phyloP scores from a whole-genome alignment of 2,329 filamentous ascomycete species.

The Phyllosticta capitalensis region DNA sequence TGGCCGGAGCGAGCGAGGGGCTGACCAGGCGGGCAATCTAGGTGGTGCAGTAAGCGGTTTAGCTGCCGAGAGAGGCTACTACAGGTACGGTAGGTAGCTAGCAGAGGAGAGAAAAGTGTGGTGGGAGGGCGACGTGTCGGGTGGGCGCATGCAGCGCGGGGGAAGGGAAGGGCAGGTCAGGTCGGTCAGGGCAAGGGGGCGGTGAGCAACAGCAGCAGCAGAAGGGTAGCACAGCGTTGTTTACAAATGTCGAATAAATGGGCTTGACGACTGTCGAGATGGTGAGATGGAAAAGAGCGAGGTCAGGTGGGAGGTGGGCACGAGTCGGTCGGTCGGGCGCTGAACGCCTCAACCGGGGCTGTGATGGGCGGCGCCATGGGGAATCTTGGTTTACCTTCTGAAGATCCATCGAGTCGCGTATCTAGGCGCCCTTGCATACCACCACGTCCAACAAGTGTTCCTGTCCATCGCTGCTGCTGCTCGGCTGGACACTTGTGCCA shows the following conservation, averaged over 20 bases:
- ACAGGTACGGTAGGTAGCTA: neutral
- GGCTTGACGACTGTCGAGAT: neutral
- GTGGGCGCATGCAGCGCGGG: constrained; percentile 5
- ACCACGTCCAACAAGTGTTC: neutral
- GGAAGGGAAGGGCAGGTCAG: neutral
- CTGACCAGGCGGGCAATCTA: neutral
- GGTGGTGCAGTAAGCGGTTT: constrained; percentile 26
- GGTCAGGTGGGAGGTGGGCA: neutral
- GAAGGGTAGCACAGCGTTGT: constrained; percentile 11
- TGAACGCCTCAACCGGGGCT: neutral
- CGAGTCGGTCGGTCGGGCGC: constrained; percentile 1
- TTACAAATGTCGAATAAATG: constrained; percentile 9
- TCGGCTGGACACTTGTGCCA: neutral
- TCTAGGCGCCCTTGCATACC: constrained; percentile 9
- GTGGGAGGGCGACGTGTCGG: neutral
- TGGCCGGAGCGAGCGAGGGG: constrained; percentile 6
- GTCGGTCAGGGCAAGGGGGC: neutral
- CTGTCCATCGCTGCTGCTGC: neutral
- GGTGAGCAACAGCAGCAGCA: neutral
- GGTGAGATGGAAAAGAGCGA: neutral
- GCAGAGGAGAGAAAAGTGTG: neutral
- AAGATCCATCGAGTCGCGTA: constrained; percentile 8
- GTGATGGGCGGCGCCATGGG: neutral
- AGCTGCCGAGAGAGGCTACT: constrained; percentile 9
- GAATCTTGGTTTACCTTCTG: neutral